Evolutionary conservation across 495 filamentous ascomycete genomes (phyloP).

Genomic region (Tetracladium setigerum): DNA sequence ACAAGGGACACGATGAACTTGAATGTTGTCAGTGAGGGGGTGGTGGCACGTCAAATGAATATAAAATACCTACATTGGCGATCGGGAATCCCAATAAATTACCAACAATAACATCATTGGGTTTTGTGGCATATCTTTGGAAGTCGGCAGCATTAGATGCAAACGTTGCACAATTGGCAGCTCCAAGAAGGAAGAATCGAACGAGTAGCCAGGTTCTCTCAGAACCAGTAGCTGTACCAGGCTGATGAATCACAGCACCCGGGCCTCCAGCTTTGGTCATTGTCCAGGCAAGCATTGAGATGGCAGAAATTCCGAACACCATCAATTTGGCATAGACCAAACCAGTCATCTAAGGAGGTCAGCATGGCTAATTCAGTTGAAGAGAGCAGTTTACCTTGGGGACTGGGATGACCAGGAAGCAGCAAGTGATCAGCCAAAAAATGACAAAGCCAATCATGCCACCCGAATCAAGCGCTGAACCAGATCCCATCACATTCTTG

Average conservation of each 20-base stretch:
- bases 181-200: constrained; percentile 29
- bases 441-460: constrained; percentile 32
- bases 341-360: constrained; percentile 21
- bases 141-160: constrained; percentile 33
- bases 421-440: constrained; percentile 30
- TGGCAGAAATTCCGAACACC: constrained; percentile 26
- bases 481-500: constrained; percentile 27
- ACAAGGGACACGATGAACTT: constrained; percentile 23
- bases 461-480: constrained; percentile 27
- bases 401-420: constrained; percentile 28
- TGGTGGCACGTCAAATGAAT: neutral
- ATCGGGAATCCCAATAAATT: constrained; percentile 30
- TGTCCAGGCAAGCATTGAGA: constrained; percentile 30
- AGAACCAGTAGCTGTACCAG: constrained; percentile 24
- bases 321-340: constrained; percentile 29
- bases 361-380: neutral
- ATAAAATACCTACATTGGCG: constrained; percentile 15
- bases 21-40: neutral
- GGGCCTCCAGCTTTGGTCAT: constrained; percentile 23
- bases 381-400: constrained; percentile 18
- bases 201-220: constrained; percentile 26
- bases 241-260: constrained; percentile 17
- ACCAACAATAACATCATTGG: constrained; percentile 28
- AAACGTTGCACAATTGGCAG: constrained; percentile 30
- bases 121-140: constrained; percentile 28